Conservation (phyloP, 225 moss, liverwort and hornwort genomes). For the Bryoerythrophyllum caledonicum region DNA sequence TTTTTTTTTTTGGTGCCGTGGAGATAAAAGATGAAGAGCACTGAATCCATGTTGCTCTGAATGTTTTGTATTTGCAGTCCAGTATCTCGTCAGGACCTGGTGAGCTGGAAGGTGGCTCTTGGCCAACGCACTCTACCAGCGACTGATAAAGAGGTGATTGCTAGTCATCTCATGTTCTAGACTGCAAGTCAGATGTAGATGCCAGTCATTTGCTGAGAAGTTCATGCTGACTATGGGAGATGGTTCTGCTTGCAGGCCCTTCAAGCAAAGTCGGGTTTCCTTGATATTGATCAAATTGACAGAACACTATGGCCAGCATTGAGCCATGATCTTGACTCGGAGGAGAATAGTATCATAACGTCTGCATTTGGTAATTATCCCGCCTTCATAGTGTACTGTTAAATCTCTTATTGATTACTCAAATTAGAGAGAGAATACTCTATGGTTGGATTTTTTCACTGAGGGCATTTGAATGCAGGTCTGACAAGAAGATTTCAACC, state of each 20-base stretch:
- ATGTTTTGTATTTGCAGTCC: conserved; percentile 44
- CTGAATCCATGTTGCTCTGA: neutral
- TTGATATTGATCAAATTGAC: conserved; percentile 66
- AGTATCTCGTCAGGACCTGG: conserved; percentile 73
- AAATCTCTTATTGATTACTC: neutral
- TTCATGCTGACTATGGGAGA: conserved; percentile 16
- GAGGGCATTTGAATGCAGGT: conserved; percentile 30
- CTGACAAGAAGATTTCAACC: conserved; percentile 80
- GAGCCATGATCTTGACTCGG: conserved; percentile 61
- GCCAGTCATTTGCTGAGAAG: neutral
- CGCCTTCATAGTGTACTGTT: neutral
- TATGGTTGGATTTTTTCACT: neutral
- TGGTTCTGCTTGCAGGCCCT: conserved; percentile 48
- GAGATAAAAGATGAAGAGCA: neutral
- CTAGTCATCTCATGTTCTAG: neutral
- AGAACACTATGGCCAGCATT: conserved; percentile 63
- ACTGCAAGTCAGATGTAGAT: neutral
- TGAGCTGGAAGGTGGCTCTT: conserved; percentile 76
- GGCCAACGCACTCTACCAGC: conserved; percentile 44
- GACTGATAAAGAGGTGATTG: conserved; percentile 55
- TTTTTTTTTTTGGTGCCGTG: neutral
- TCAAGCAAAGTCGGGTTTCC: conserved; percentile 57
- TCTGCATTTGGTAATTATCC: conserved; percentile 61
- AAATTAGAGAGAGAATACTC: neutral
- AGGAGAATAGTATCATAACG: conserved; percentile 61